phyloP scores from a whole-genome alignment of 2,329 filamentous ascomycete genomes.

The Rachicladosporium sp. region DNA sequence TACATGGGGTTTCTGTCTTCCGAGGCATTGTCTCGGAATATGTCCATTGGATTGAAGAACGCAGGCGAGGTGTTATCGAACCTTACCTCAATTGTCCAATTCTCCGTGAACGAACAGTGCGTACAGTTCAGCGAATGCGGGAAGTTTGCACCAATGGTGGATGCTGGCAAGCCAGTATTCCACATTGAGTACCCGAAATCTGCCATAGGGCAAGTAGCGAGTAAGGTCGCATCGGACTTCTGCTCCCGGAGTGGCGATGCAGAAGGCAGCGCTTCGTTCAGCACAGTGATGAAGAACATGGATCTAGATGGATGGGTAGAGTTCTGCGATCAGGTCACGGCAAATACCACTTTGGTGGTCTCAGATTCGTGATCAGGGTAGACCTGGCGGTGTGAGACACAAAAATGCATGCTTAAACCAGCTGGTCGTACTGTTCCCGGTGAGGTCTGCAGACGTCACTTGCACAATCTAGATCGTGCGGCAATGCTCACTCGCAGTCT shows the following conservation, averaged over 20 bases:
- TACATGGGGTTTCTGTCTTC: conserved; percentile 50
- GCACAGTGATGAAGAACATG: conserved; percentile 55
- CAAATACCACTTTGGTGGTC: conserved; percentile 3
- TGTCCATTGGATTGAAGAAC: conserved; percentile 59
- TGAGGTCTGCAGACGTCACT: too few relatives aligned
- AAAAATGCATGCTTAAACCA: not conserved
- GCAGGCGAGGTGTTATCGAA: conserved; percentile 46
- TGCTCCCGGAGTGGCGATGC: conserved; percentile 31
- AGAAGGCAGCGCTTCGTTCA: conserved; percentile 40
- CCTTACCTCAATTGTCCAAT: conserved; percentile 44
- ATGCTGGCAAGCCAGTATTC: conserved; percentile 55
- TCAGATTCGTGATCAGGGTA: too few relatives aligned
- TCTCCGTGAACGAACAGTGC: conserved; percentile 60
- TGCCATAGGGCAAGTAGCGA: conserved; percentile 19
- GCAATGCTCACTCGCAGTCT: too few relatives aligned
- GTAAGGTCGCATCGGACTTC: conserved; percentile 18
- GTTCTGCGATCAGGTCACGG: conserved; percentile 4
- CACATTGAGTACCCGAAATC: conserved; percentile 58
- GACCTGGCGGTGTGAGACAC: too few relatives aligned
- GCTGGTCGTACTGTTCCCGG: not conserved
- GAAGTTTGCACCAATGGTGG: conserved; percentile 45
- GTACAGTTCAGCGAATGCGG: conserved; percentile 48
- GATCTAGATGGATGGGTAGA: conserved; percentile 46
- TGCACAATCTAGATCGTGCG: too few relatives aligned
- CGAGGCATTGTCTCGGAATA: conserved; percentile 41